phyloP scores from a whole-genome alignment of 2,329 filamentous ascomycete genomes.

The Monosporascus ibericus region DNA sequence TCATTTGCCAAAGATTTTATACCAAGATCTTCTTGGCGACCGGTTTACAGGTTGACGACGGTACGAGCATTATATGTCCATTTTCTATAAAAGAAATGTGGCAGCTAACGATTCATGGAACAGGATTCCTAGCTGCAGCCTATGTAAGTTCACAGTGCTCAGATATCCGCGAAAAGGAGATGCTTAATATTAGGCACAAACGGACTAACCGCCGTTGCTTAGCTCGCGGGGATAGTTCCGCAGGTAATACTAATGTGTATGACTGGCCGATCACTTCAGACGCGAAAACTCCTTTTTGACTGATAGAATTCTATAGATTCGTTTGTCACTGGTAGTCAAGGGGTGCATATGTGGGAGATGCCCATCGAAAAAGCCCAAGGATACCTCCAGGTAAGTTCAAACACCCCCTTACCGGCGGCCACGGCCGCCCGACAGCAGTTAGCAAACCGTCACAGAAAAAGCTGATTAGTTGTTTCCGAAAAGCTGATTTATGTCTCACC shows the following conservation, averaged over 20 bases:
- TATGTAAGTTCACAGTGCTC: neutral
- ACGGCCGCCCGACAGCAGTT: neutral
- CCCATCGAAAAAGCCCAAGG: neutral
- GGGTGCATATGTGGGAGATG: constrained; percentile 5
- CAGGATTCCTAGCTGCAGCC: neutral
- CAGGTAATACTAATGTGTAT: neutral
- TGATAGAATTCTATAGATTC: neutral
- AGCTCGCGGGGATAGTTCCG: neutral
- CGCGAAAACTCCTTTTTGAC: neutral
- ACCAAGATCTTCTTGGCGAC: constrained; percentile 1
- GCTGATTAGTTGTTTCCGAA: neutral
- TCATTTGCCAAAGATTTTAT: constrained; percentile 4
- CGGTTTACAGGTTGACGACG: constrained; percentile 4
- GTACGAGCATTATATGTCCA: neutral
- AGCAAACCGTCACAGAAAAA: neutral
- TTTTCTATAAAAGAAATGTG: neutral
- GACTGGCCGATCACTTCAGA: neutral
- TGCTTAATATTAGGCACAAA: neutral
- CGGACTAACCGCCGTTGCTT: neutral
- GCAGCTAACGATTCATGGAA: too few species aligned
- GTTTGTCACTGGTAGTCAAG: neutral
- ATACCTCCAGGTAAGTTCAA: neutral
- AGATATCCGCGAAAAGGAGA: neutral
- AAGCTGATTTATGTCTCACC: constrained; percentile 4
- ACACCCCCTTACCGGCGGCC: too few species aligned